phyloP scores from a whole-genome alignment of 1,284 basidiomycete genomes.

The Melampsora americana region DNA sequence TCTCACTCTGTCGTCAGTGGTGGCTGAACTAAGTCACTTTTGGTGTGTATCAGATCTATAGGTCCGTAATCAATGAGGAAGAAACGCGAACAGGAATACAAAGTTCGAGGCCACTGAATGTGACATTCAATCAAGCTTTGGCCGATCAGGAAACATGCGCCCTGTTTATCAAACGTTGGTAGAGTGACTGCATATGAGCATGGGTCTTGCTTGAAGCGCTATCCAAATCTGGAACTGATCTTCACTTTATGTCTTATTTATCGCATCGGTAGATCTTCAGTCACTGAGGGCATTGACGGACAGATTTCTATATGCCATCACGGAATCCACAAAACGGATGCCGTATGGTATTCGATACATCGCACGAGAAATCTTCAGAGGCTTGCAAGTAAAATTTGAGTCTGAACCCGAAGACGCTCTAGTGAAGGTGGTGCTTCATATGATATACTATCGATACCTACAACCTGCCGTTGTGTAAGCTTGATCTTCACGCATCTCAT shows the following conservation, averaged over 20 bases:
- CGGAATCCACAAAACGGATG: constrained; percentile 72
- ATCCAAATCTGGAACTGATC: neutral
- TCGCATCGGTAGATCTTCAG: constrained; percentile 69
- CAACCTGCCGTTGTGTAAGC: constrained; percentile 88
- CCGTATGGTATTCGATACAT: constrained; percentile 87
- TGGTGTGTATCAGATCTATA: constrained; percentile 67
- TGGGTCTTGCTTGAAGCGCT: neutral
- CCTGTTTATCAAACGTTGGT: constrained; percentile 80
- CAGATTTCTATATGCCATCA: constrained; percentile 72
- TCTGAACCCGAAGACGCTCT: constrained; percentile 67
- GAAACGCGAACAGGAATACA: constrained; percentile 76
- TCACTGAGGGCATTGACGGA: constrained; percentile 79
- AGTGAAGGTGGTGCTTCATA: constrained; percentile 75
- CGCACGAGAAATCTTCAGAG: constrained; percentile 76
- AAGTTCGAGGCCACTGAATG: constrained; percentile 66
- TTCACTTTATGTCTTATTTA: neutral
- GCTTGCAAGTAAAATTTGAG: constrained; percentile 77
- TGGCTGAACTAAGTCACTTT: constrained; percentile 5
- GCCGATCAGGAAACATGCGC: constrained; percentile 76
- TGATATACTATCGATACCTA: constrained; percentile 89
- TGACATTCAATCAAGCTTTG: constrained; percentile 78
- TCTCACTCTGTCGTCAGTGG: constrained; percentile 1
- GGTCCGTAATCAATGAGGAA: constrained; percentile 72
- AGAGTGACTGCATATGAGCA: neutral
- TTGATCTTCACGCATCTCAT: neutral